A percentile compares a stretch with the other conserved stretches of the same genome.
Evolutionary conservation across 345 rosid genomes (phyloP).

Genomic region (Pistacia integerrima): DNA sequence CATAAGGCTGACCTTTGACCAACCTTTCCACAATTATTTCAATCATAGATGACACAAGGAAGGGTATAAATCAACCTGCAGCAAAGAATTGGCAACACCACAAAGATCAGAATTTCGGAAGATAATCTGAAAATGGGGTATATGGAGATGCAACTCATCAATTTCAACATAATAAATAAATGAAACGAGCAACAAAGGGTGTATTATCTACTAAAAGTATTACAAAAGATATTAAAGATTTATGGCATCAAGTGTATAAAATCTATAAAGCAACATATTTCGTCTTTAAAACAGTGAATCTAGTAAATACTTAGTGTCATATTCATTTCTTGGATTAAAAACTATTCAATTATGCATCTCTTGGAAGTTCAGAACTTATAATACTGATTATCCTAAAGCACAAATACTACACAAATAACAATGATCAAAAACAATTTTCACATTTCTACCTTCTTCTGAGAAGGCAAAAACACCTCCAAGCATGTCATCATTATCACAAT

Average conservation of each 20-base stretch:
- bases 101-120: neutral
- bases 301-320: neutral
- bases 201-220: neutral
- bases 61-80: conserved; percentile 49
- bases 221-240: neutral
- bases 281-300: neutral
- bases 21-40: conserved; percentile 10
- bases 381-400: conserved; percentile 3
- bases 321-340: neutral
- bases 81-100: conserved; percentile 10
- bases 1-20: conserved; percentile 24
- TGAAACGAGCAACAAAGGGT: neutral
- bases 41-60: conserved; percentile 13
- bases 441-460: conserved; percentile 80
- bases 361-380: conserved; percentile 10
- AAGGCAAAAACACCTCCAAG: conserved; percentile 93
- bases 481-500: conserved; percentile 76
- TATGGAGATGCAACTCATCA: neutral
- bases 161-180: neutral
- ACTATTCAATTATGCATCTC: neutral
- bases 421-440: neutral
- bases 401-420: neutral
- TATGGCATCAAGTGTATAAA: neutral
- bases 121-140: neutral
- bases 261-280: neutral